These are phyloP conservation scores for Coemansia sp. DNA, from an alignment of 192 early-diverging fungal genomes.

Conservation along the genomic window DNA sequence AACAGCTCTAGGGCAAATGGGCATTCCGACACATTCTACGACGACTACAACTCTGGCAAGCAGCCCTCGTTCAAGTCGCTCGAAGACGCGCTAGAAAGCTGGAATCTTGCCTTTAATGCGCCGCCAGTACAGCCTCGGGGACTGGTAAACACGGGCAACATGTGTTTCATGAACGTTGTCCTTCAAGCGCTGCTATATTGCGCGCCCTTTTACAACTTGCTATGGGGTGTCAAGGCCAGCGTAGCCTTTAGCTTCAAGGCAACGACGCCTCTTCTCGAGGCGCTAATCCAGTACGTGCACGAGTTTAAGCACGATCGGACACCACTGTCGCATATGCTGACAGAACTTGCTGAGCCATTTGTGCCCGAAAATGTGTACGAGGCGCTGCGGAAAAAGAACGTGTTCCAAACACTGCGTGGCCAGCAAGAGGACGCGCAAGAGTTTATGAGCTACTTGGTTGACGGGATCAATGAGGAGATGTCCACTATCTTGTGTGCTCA, in stretches of 20 bases:
- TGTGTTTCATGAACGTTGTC: slow-evolving; percentile 98
- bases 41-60: not conserved
- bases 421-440: slow-evolving; percentile 98
- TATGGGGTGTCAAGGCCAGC: slow-evolving; percentile 66
- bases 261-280: slow-evolving; percentile 80
- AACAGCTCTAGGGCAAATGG: slow-evolving; percentile 54
- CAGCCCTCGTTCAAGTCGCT: slow-evolving; percentile 33
- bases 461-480: slow-evolving; percentile 96
- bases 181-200: slow-evolving; percentile 94
- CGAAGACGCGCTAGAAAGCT: slow-evolving; percentile 37
- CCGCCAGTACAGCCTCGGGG: slow-evolving; percentile 82
- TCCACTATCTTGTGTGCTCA: slow-evolving; percentile 20
- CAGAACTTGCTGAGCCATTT: slow-evolving; percentile 69
- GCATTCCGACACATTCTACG: slow-evolving; percentile 66
- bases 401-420: slow-evolving; percentile 83
- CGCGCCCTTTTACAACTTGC: slow-evolving; percentile 88
- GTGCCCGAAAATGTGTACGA: slow-evolving; percentile 94
- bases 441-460: slow-evolving; percentile 89
- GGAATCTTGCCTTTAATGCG: slow-evolving; percentile 25
- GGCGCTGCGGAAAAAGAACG: slow-evolving; percentile 75
- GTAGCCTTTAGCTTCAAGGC: slow-evolving; percentile 73
- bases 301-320: slow-evolving; percentile 50
- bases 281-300: slow-evolving; percentile 62
- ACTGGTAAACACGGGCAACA: slow-evolving; percentile 95
- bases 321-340: slow-evolving; percentile 52